Evolutionary conservation across 305 asterid species (phyloP), one percentile per base, ranked within the genome.

Genomic region (Fraxinus angustifolia): DNA sequence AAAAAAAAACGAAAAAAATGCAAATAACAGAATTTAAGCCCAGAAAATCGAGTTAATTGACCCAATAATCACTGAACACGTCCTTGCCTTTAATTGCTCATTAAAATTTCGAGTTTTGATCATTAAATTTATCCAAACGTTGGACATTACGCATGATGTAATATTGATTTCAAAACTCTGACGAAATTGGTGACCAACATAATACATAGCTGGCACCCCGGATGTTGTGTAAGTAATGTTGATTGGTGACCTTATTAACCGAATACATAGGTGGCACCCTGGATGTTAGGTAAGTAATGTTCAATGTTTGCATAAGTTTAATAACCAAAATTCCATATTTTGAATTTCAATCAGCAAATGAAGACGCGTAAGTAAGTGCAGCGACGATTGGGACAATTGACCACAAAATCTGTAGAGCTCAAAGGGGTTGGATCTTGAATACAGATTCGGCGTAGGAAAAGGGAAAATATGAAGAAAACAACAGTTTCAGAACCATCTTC

Each of bases 401-500:
- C 53, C 2, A 4, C 60, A 50, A 50, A 50, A 50, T 50, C 72
- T 14, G 42, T 70, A 31, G 40, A 2, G 19, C 74, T 21, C 3
- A 28, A 23, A 68, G 40, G 75, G 42, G 45, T 33, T 23, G 75
- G 21, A 33, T 31, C 4, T 70, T 7, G 23, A 31, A 33, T 6
- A 4, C 23, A 31, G 40, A 70, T 70, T 70, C 75, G 10, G 75
- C 30, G 8, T 8, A 4, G 11, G 3, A 70, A 16, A 33, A 70
- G 42, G 75, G 42, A 5, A 4, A 16, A 58, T 30, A 34, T 80
- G 89, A 81, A 82, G 26, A 79, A 60, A 16, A 62, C 34, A 38
- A 1, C 80, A 16, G 88, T 84, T 56, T 48, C 30, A 73, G 89
- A 87, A 87, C 78, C 93, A 42, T 90, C 95, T 60, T 77, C 89